A percentile compares a stretch with the other conserved stretches of the same genome.
Conservation (phyloP, 768 basidiomycete species). For the Tulasnella sp. region DNA sequence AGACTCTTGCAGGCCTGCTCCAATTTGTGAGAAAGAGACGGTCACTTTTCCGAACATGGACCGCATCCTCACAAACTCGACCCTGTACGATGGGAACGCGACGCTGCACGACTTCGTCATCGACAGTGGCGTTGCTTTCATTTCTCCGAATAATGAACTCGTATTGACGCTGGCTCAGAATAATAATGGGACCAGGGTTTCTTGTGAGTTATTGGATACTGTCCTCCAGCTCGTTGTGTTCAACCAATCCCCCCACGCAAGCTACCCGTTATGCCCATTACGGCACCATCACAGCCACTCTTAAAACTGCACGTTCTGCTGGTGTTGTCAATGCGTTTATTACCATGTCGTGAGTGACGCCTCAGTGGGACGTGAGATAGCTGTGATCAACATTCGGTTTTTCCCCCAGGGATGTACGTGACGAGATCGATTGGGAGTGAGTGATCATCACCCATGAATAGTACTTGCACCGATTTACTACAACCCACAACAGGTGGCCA, state of each 20-base stretch:
- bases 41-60: conserved; percentile 55
- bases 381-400: conserved; percentile 65
- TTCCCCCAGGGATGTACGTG: conserved; percentile 14
- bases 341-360: conserved; percentile 11
- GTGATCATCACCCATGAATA: neutral
- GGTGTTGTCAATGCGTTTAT: conserved; percentile 63
- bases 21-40: conserved; percentile 52
- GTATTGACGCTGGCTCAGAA: conserved; percentile 52
- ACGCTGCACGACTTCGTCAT: conserved; percentile 24
- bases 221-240: neutral
- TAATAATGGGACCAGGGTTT: conserved; percentile 66
- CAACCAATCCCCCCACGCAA: neutral
- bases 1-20: conserved; percentile 56
- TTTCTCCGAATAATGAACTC: conserved; percentile 37
- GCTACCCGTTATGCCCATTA: conserved; percentile 76
- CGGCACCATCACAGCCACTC: conserved; percentile 57
- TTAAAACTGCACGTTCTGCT: conserved; percentile 67
- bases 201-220: conserved; percentile 21
- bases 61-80: conserved; percentile 51
- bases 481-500: conserved; percentile 17
- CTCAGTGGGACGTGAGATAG: conserved; percentile 3
- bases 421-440: conserved; percentile 83
- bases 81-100: conserved; percentile 56
- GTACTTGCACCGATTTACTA: neutral
- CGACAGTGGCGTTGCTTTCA: conserved; percentile 49